Percentiles rank a stretch among this genome's conserved stretches.
phyloP scores from a whole-genome alignment of 1,284 basidiomycete species.

The Malassezia nana region DNA sequence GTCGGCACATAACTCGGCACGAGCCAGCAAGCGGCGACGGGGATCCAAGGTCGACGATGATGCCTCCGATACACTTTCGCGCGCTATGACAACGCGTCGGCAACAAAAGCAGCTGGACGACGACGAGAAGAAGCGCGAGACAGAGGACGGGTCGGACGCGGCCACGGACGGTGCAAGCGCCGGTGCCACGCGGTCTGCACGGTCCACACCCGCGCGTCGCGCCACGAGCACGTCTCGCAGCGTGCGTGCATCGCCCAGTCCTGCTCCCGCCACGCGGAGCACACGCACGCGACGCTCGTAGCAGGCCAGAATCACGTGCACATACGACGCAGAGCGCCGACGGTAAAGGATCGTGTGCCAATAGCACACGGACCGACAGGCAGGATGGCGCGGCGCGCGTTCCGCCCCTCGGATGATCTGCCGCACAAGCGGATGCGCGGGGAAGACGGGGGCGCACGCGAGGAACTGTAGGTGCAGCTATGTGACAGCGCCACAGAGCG shows the following conservation, averaged over 20 bases:
- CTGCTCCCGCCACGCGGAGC: not conserved
- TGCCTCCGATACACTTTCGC: not conserved
- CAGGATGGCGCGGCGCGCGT: not conserved
- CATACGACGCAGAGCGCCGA: not conserved
- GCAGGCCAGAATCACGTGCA: not conserved
- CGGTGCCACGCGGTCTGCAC: not conserved
- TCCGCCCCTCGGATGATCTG: not conserved
- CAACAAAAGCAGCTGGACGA: conserved; percentile 13
- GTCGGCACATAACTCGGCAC: not conserved
- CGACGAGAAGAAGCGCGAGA: not conserved
- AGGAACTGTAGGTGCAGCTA: not conserved
- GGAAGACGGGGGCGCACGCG: not conserved
- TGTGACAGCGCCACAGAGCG: not conserved
- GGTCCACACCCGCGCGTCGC: not conserved
- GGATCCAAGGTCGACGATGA: conserved; percentile 1
- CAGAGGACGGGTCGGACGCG: not conserved
- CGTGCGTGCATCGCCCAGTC: not conserved
- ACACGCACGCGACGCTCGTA: conserved; percentile 1
- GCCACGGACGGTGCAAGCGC: not conserved
- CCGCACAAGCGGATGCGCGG: not conserved
- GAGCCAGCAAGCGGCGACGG: conserved; percentile 2
- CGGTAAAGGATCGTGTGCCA: not conserved
- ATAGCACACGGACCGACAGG: not conserved
- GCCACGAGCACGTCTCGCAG: not conserved
- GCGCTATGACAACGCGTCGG: conserved; percentile 11